Base-by-base conservation (phyloP, 768 basidiomycete genomes). In the Paxillus rubicundulus region DNA sequence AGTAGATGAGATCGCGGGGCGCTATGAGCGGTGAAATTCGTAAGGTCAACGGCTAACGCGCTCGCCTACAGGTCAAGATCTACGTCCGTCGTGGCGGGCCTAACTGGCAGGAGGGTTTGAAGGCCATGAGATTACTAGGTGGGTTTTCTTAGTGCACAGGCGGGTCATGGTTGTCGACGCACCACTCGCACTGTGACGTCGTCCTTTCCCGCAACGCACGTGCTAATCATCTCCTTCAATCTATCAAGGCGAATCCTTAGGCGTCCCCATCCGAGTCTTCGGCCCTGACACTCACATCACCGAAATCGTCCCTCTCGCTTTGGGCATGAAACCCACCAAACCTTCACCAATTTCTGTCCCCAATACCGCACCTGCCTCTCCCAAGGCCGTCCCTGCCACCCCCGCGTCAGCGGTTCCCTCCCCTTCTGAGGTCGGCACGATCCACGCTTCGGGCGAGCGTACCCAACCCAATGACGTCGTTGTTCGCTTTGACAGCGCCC, bases 261-360 rank as follows among this genome's bases (percentile, higher is more conserved):
- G 95, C 54, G 94, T 99, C 56, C 92, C 93, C 47, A 98, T 99
- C 75, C 86, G 85, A 55, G 95, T 98, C 57, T 98, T 89, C 73
- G 97, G 97, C 56, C 97, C 97, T 56, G 96, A 98, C 67, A 95
- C 95, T 20, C 95, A 97, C 75, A 95, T 99, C 74, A 99, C 97
- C 41, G 92, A 92, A 69, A 97, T 98, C 57, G 96, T 99, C 24
- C 97, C 97, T 49, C 89, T 99, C 54, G 97, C 95, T n/a, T 85
- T 99, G 54, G 95, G 92, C 52, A 72, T 79, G 59, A 82, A 78
- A 64, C 69, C 75, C 38, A 34, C 51, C 36, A 68, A 70, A 56
- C 52, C 63, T 38, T 21, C 53, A 9, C 64, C 69, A 1, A 56
- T 63, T 43, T 72, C 78, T 40, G 60, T 76, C 45, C 77, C 81